Conservation (phyloP, 371 early-diverging fungal species). For the Apophysomyces trapeziformis region DNA sequence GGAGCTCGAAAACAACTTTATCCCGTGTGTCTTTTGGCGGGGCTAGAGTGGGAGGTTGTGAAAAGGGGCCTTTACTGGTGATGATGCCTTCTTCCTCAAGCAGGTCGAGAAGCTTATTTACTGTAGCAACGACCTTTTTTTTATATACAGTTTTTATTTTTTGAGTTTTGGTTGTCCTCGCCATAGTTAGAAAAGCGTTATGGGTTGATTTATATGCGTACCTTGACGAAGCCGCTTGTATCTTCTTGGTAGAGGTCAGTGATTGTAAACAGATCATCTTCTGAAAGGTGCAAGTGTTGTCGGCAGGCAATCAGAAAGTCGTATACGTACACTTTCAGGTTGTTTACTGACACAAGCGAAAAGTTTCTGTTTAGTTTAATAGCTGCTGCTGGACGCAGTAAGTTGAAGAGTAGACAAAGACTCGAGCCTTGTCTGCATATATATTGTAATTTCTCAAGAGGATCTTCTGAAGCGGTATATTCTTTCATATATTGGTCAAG, state of each 20-base stretch:
- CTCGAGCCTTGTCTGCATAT: slow-evolving; percentile 90
- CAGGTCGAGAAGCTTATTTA: slow-evolving; percentile 7
- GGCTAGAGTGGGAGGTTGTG: slow-evolving; percentile 21
- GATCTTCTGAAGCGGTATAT: background rate
- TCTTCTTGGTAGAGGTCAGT: slow-evolving; percentile 90
- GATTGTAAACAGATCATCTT: slow-evolving; percentile 83
- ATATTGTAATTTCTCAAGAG: slow-evolving; percentile 69
- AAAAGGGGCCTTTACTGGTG: slow-evolving; percentile 7
- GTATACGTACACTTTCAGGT: slow-evolving; percentile 76
- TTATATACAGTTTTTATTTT: too few species aligned
- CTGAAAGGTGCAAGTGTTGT: slow-evolving; percentile 68
- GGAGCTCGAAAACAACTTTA: slow-evolving; percentile 68
- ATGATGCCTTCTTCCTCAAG: slow-evolving; percentile 4
- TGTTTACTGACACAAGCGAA: slow-evolving; percentile 1
- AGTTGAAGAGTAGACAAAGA: slow-evolving; percentile 82
- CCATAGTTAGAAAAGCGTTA: too few species aligned
- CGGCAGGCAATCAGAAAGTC: slow-evolving; percentile 76
- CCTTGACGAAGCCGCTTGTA: slow-evolving; percentile 94
- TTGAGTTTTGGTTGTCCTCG: too few species aligned
- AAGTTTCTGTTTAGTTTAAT: slow-evolving; percentile 17
- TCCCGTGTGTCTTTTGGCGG: slow-evolving; percentile 80
- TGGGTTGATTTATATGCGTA: slow-evolving; percentile 27
- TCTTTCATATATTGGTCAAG: slow-evolving; percentile 55
- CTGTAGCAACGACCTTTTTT: slow-evolving; percentile 15
- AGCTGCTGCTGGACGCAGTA: slow-evolving; percentile 62